Percentiles rank a stretch among this genome's conserved stretches.
These are phyloP conservation scores for Yamadazyma sp. DNA, from an alignment of 805 yeast genomes.

Conservation along the genomic window DNA sequence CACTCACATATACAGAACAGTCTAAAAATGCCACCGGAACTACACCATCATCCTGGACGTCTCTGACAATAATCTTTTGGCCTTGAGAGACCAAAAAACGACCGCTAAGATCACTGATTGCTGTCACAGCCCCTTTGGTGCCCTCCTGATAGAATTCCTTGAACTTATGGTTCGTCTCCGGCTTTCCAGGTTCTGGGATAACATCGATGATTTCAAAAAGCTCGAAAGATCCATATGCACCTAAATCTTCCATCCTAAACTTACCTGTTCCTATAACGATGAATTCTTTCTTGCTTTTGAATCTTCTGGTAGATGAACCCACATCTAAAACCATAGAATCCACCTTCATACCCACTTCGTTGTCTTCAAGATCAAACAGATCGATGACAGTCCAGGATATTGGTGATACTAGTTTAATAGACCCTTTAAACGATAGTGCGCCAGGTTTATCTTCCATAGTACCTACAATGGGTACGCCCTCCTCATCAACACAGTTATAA, in stretches of 20 bases:
- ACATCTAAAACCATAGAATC: constrained; percentile 53
- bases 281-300: constrained; percentile 59
- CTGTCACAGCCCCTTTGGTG: constrained; percentile 80
- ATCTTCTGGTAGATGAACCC: constrained; percentile 39
- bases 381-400: constrained; percentile 77
- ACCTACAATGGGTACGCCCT: constrained; percentile 63
- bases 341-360: constrained; percentile 62
- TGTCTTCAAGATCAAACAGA: constrained; percentile 59
- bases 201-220: constrained; percentile 75
- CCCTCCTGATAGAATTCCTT: constrained; percentile 72
- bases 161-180: constrained; percentile 78
- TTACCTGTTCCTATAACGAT: constrained; percentile 78
- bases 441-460: constrained; percentile 48
- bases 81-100: constrained; percentile 84
- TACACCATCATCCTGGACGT: constrained; percentile 81
- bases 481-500: constrained; percentile 72
- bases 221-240: constrained; percentile 75
- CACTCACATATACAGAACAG: constrained; percentile 75
- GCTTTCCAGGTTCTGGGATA: constrained; percentile 85
- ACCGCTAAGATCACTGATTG: constrained; percentile 78
- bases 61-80: constrained; percentile 76
- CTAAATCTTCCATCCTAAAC: constrained; percentile 74
- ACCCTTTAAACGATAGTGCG: constrained; percentile 60
- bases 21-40: constrained; percentile 94
- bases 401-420: constrained; percentile 68